Conservation (phyloP, 2,329 filamentous ascomycete genomes). For the Trichophaea hybrida region DNA sequence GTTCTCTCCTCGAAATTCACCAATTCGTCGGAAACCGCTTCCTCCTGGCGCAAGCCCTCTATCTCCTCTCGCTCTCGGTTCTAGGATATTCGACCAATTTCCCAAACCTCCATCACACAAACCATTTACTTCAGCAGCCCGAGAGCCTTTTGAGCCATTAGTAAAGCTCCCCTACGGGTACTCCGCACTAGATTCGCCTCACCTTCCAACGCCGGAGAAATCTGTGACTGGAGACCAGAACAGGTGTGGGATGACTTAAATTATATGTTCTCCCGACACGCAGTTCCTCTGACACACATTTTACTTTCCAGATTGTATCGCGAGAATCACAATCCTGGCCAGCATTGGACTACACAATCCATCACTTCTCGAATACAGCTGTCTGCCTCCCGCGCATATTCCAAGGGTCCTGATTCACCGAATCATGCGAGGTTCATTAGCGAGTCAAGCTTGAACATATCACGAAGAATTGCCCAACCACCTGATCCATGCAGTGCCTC, state of each 20-base stretch:
- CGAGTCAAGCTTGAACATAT: too few relatives aligned
- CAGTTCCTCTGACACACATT: conserved; percentile 19
- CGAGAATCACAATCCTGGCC: conserved; percentile 10
- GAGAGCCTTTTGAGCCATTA: conserved; percentile 9
- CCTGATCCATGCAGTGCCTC: too few relatives aligned
- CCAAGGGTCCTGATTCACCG: not conserved
- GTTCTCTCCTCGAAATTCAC: not conserved
- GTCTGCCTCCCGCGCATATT: not conserved
- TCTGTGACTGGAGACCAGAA: conserved; percentile 12
- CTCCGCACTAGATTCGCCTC: conserved; percentile 8
- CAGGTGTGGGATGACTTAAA: conserved; percentile 18
- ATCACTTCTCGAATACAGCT: not conserved
- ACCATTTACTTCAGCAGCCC: not conserved
- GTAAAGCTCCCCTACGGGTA: conserved; percentile 2
- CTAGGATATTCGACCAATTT: conserved; percentile 11
- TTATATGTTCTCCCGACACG: conserved; percentile 17
- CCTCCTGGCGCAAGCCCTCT: conserved; percentile 5
- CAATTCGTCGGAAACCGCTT: not conserved
- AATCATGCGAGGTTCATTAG: not conserved
- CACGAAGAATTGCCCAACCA: too few relatives aligned
- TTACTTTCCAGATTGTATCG: conserved; percentile 20
- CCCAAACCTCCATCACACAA: conserved; percentile 8
- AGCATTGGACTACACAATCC: not conserved
- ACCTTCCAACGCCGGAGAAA: conserved; percentile 1
- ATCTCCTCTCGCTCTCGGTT: conserved; percentile 10